Evolutionary conservation across 345 rosid species (phyloP), one percentile per base, ranked within the genome.

Genomic region (Cardamine occulta): DNA sequence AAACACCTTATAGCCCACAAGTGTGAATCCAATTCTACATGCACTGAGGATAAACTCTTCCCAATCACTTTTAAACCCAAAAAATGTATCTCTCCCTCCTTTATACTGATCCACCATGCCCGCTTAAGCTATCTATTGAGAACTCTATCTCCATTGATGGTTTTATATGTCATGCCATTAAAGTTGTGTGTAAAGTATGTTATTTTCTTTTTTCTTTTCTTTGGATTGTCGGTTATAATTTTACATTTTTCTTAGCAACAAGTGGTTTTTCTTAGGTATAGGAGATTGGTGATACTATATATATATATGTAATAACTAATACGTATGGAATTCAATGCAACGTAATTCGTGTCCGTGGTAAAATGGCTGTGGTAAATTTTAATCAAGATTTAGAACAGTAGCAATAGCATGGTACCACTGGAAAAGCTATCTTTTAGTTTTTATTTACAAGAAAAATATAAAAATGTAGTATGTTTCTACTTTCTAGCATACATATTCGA

Each of bases 91-190:
- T 28, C 29, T 28, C 29, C 29, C 5, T 28, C 29, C 29, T 28
- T 28, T 28, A 28, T 3, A 28, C 3, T 4, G 0, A 3, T 28
- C 29, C 29, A 28, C 29, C 29, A 28, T 28, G 29, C 5, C 31
- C 31, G 31, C 31, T 28, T 6, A 28, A 28, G 31, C 5, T 28
- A 28, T 28, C 6, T 28, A 28, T 28, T 31, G 32, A 19, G 40
- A 44, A 44, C 31, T 47, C 3, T 70, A 45, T 21, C 24, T 31
- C 66, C 66, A 45, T 45, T 58, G 57, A 71, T 71, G 49, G 66
- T 70, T 58, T 45, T 57, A 19, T n/a, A 59, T 70, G 74, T 57
- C 63, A 69, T 59, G 75, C 59, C 49, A 32, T 7, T 60, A 71
- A 71, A 32, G 67, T 28, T 48, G 49, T 48, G 67, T 59, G 29